phyloP scores from a whole-genome alignment of 805 yeast species.

The Candida railenensis region DNA sequence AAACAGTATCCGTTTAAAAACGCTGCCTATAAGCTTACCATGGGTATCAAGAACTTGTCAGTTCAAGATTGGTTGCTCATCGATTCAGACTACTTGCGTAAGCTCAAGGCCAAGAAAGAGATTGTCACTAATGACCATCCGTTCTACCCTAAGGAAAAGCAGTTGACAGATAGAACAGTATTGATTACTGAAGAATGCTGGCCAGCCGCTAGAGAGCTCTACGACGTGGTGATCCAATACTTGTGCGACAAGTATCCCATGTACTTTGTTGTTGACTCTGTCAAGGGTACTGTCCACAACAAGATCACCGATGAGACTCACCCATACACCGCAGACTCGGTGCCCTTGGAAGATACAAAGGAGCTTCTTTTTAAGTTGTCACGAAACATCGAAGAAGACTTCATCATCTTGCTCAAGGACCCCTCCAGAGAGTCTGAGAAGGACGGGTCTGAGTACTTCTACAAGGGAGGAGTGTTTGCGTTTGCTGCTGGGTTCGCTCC shows the following conservation, averaged over 20 bases:
- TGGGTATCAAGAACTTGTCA: slow-evolving; percentile 51
- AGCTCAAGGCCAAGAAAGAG: slow-evolving; percentile 24
- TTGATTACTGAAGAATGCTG: slow-evolving; percentile 31
- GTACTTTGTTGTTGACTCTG: slow-evolving; percentile 22
- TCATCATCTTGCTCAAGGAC: slow-evolving; percentile 37
- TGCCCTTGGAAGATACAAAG: slow-evolving; percentile 8
- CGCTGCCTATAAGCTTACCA: slow-evolving; percentile 58
- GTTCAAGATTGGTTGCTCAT: slow-evolving; percentile 42
- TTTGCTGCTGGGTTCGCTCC: slow-evolving; percentile 48
- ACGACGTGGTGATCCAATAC: slow-evolving; percentile 27
- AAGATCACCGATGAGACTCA: slow-evolving; percentile 23
- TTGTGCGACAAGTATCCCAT: slow-evolving; percentile 40
- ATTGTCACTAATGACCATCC: slow-evolving; percentile 33
- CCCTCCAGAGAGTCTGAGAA: slow-evolving; percentile 23
- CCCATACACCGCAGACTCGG: slow-evolving; percentile 15
- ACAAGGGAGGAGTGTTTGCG: slow-evolving; percentile 45
- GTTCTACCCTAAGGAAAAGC: slow-evolving; percentile 25
- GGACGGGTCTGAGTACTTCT: slow-evolving; percentile 37
- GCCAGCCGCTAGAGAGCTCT: slow-evolving; percentile 36
- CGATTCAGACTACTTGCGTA: slow-evolving; percentile 32
- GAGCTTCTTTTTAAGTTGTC: slow-evolving; percentile 21
- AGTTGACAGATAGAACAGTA: slow-evolving; percentile 27
- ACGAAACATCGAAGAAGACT: slow-evolving; percentile 40
- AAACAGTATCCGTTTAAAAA: slow-evolving; percentile 55
- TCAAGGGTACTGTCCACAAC: slow-evolving; percentile 19